phyloP scores from a whole-genome alignment of 345 rosid species.

The Firmiana major region DNA sequence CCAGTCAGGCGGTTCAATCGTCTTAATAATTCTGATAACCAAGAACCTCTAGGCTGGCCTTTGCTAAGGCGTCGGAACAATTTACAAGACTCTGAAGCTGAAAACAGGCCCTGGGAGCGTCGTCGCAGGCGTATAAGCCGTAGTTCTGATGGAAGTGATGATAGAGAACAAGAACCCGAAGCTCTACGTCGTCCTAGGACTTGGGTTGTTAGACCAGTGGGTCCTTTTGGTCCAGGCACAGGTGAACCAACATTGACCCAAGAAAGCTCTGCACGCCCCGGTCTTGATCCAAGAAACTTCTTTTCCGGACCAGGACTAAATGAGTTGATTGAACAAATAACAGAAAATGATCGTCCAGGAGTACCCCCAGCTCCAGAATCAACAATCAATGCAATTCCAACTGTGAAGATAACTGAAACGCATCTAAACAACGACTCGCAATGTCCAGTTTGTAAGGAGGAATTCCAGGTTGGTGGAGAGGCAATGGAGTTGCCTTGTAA shows the following conservation, averaged over 20 bases:
- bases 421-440: constrained; percentile 50
- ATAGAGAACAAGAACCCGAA: constrained; percentile 23
- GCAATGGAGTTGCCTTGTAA: constrained; percentile 75
- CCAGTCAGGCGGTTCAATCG: constrained; percentile 28
- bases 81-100: background rate
- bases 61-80: background rate
- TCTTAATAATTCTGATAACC: constrained; percentile 10
- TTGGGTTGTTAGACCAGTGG: constrained; percentile 42
- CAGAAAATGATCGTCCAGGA: constrained; percentile 67
- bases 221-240: constrained; percentile 19
- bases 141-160: constrained; percentile 29
- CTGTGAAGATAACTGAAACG: constrained; percentile 23
- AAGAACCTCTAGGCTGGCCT: background rate
- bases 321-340: constrained; percentile 55
- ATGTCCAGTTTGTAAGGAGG: constrained; percentile 78
- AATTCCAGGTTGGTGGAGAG: constrained; percentile 60
- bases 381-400: constrained; percentile 49
- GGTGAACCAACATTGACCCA: constrained; percentile 21
- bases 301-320: constrained; percentile 44
- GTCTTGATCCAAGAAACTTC: constrained; percentile 37
- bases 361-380: constrained; percentile 55
- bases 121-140: constrained; percentile 26
- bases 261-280: constrained; percentile 17
- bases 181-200: constrained; percentile 46
- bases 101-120: constrained; percentile 9